These are phyloP conservation scores for Phalaenopsis hybrid DNA, from an alignment of 116 monocot species.

Conservation along the genomic window DNA sequence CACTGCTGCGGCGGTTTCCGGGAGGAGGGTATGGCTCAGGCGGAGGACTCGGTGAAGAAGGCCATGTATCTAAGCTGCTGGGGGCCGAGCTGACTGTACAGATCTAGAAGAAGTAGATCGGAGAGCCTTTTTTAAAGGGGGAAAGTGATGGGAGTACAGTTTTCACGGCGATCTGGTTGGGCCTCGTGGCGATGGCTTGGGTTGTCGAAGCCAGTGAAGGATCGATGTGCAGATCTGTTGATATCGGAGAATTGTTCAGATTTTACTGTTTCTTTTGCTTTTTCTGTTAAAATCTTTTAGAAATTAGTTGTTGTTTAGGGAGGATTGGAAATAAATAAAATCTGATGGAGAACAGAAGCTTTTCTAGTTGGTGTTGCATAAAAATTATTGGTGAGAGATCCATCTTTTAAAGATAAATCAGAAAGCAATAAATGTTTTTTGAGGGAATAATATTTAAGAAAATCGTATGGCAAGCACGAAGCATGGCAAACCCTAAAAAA, in stretches of 20 bases:
- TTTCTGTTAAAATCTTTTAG: not conserved
- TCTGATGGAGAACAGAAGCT: not conserved
- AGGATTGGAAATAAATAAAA: not conserved
- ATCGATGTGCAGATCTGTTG: not conserved
- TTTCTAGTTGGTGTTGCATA: too few species aligned
- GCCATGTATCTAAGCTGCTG: slow-evolving; percentile 65
- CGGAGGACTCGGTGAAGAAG: slow-evolving; percentile 45
- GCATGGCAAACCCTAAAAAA: too few species aligned
- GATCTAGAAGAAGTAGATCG: not conserved
- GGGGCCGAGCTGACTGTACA: slow-evolving; percentile 15
- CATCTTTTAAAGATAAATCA: too few species aligned
- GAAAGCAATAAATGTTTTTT: too few species aligned
- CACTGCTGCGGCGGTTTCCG: not conserved
- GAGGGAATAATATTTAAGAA: too few species aligned
- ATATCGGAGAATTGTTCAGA: not conserved
- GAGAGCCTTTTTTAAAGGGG: not conserved
- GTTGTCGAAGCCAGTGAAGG: not conserved
- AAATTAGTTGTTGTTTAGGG: not conserved
- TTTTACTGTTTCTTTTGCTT: not conserved
- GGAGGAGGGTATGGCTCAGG: slow-evolving; percentile 18
- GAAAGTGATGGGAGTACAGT: not conserved
- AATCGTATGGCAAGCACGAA: too few species aligned
- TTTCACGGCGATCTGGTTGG: not conserved
- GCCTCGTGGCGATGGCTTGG: not conserved
- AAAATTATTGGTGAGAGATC: too few species aligned